Base-by-base conservation (phyloP, 306 rosid genomes). In the Prosopis cineraria region DNA sequence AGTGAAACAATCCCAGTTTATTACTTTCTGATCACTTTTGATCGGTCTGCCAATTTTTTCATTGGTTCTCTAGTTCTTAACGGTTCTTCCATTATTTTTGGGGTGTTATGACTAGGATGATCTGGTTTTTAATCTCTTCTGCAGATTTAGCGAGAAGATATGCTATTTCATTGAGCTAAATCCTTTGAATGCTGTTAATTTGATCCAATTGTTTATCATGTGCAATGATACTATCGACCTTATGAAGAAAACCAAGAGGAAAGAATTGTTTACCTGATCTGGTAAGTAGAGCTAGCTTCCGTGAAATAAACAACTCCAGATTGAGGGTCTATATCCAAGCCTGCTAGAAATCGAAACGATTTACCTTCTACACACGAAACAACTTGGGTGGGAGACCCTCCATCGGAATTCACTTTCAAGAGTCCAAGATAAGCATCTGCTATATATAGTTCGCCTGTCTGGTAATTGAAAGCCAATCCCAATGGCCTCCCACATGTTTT, bases 401-500 rank as follows among this genome's bases (percentile, higher is more conserved):
- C 84, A 3, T 78, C 22, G 25, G 76, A 40, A 40, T 33, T 33
- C 33, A 66, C 72, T 5, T 12, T 59, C 31, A 81, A 14, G 1
- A 87, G 75, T 7, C 91, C 91, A 68, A 10, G 19, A 79, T 83
- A 87, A 25, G 88, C 85, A 87, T 87, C 87, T 0, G 89, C 84
- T 10, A 68, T 78, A 34, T 79, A 89, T 10, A 89, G 6, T 5
- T 81, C 80, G 0, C 68, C 64, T 63, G 87, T 74, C 7, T 27
- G 65, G 59, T 45, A 34, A 56, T 81, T 79, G 83, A 87, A 89
- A 20, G 59, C 76, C 43, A 89, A 34, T 62, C 91, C 89, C 67
- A 85, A 58, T 30, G 91, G 93, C 67, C 93, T 87, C 37, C 93
- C 93, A 84, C 93, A 85, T 1, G 6, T 72, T 52, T 71, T 66